Percentiles rank a stretch among this genome's conserved stretches.
Evolutionary conservation across 164 flowering plant species (phyloP).

Genomic region (Nymphaea colorata): DNA sequence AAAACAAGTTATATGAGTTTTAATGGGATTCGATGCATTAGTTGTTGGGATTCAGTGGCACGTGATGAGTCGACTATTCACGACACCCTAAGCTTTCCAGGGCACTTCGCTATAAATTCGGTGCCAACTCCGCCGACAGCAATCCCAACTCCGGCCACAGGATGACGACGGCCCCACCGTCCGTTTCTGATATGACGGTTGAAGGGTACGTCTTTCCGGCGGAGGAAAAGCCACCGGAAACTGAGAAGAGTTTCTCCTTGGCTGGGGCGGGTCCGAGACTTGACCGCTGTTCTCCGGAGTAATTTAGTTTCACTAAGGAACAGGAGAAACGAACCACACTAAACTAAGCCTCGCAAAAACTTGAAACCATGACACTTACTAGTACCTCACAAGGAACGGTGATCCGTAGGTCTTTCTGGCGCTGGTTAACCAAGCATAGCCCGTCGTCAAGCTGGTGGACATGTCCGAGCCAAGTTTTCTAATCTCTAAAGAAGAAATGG

Average conservation of each 20-base stretch:
- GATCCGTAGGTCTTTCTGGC: background rate
- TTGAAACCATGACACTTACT: too few relatives aligned
- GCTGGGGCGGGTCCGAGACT: constrained; percentile 62
- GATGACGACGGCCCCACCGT: constrained; percentile 3
- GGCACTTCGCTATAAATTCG: too few relatives aligned
- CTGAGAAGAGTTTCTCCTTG: constrained; percentile 49
- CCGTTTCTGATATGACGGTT: constrained; percentile 27
- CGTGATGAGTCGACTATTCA: too few relatives aligned
- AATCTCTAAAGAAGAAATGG: background rate
- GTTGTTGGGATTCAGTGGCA: background rate
- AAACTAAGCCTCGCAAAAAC: too few relatives aligned
- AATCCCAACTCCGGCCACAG: too few relatives aligned
- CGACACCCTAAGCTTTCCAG: too few relatives aligned
- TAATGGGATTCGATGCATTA: background rate
- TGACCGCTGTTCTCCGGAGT: background rate
- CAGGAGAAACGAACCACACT: too few relatives aligned
- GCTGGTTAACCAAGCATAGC: background rate
- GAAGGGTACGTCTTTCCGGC: constrained; percentile 42
- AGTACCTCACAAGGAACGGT: too few relatives aligned
- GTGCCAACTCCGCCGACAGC: too few relatives aligned
- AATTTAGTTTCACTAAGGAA: too few relatives aligned
- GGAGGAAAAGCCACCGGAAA: constrained; percentile 43
- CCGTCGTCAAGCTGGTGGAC: background rate
- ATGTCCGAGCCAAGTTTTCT: background rate
- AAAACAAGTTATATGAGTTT: background rate